Conservation (phyloP, 2,329 filamentous ascomycete species). For the Diaporthe helianthi region DNA sequence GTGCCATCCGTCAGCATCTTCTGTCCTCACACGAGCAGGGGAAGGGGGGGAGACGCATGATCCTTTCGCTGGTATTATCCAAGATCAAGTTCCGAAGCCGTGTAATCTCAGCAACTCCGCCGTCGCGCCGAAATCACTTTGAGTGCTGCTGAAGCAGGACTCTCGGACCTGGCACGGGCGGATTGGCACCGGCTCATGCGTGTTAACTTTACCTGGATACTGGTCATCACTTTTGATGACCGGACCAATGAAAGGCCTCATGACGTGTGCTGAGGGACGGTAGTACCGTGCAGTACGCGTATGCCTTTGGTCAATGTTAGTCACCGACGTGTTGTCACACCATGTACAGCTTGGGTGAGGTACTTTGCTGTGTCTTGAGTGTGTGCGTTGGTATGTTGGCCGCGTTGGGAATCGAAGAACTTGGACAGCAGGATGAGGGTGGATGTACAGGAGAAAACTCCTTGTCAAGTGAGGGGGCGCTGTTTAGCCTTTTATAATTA, state of each 20-base stretch:
- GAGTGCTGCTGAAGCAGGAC: not conserved
- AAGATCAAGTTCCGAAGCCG: slow-evolving; percentile 47
- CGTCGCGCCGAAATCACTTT: not conserved
- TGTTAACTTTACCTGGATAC: slow-evolving; percentile 45
- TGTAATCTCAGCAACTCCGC: slow-evolving; percentile 47
- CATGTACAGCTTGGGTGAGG: not conserved
- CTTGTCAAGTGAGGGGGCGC: not conserved
- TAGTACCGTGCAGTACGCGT: slow-evolving; percentile 27
- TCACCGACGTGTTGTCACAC: not conserved
- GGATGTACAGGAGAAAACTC: too few relatives aligned
- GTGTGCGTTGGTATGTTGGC: too few relatives aligned
- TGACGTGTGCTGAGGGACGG: slow-evolving; percentile 26
- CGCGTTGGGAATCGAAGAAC: not conserved
- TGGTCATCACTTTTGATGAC: slow-evolving; percentile 37
- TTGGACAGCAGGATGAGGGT: not conserved
- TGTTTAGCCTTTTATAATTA: not conserved
- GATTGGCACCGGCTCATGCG: slow-evolving; percentile 47
- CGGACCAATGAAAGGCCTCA: slow-evolving; percentile 35
- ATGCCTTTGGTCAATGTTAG: slow-evolving; percentile 18
- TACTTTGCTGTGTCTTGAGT: not conserved
- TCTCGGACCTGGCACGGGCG: slow-evolving; percentile 17
- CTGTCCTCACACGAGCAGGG: slow-evolving; percentile 46
- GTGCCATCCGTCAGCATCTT: slow-evolving; percentile 44
- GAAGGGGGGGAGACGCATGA: slow-evolving; percentile 75
- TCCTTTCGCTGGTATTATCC: slow-evolving; percentile 77